A percentile compares a stretch with the other conserved stretches of the same genome.
These are phyloP conservation scores for Croton setiger DNA, from an alignment of 441 rosid species.

Conservation along the genomic window DNA sequence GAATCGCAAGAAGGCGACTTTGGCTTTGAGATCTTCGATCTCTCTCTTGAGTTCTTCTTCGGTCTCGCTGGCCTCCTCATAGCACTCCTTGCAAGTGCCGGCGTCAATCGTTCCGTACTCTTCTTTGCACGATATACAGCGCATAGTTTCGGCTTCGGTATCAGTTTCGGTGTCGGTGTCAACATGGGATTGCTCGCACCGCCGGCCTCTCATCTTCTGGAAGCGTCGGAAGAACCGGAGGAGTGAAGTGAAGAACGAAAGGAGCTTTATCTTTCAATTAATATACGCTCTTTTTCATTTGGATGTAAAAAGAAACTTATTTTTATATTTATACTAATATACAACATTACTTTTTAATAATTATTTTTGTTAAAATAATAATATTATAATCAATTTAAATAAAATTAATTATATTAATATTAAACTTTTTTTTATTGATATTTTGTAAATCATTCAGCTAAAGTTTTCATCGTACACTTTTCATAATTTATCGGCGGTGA, in stretches of 20 bases:
- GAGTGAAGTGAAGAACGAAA: neutral
- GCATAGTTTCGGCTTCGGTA: conserved; percentile 42
- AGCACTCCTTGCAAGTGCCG: conserved; percentile 94
- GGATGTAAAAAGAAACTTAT: too few relatives aligned
- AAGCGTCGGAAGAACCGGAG: neutral
- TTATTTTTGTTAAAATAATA: too few relatives aligned
- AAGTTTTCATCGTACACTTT: too few relatives aligned
- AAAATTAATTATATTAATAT: too few relatives aligned
- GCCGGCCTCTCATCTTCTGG: conserved; percentile 18
- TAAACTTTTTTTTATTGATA: too few relatives aligned
- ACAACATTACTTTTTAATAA: too few relatives aligned
- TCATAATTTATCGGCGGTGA: too few relatives aligned
- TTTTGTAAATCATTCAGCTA: too few relatives aligned
- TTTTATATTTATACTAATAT: too few relatives aligned
- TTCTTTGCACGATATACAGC: conserved; percentile 71
- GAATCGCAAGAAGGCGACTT: conserved; percentile 57
- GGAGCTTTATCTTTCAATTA: neutral
- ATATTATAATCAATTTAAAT: too few relatives aligned
- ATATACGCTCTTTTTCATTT: too few relatives aligned
- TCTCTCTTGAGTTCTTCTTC: conserved; percentile 84
- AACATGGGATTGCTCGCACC: conserved; percentile 7
- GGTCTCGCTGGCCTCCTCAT: conserved; percentile 84
- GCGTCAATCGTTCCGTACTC: conserved; percentile 52
- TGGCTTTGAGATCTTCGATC: conserved; percentile 78
- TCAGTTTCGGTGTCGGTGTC: conserved; percentile 36